phyloP scores from a whole-genome alignment of 2,329 filamentous ascomycete genomes.

The Fusarium sp. region DNA sequence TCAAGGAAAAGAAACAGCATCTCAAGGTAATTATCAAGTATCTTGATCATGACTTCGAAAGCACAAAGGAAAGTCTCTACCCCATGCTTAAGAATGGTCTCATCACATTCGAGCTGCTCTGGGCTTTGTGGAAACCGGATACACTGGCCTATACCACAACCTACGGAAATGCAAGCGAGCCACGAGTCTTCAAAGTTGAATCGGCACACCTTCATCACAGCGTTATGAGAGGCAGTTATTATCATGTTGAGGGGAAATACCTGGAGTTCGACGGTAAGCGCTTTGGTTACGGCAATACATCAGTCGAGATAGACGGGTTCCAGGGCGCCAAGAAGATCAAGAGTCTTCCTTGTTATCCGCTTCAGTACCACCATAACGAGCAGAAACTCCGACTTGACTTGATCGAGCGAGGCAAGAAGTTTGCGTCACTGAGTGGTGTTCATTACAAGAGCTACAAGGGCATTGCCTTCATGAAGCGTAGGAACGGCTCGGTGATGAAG shows the following conservation, averaged over 20 bases:
- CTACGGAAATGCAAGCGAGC: slow-evolving; percentile 80
- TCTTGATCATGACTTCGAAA: slow-evolving; percentile 83
- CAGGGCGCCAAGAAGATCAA: slow-evolving; percentile 86
- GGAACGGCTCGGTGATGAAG: slow-evolving; percentile 71
- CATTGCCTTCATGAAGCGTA: slow-evolving; percentile 86
- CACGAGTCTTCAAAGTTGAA: slow-evolving; percentile 85
- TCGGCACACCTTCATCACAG: slow-evolving; percentile 76
- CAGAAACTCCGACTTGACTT: slow-evolving; percentile 72
- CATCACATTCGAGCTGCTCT: slow-evolving; percentile 89
- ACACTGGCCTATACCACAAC: slow-evolving; percentile 82
- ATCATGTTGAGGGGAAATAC: slow-evolving; percentile 81
- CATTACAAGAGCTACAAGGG: slow-evolving; percentile 87
- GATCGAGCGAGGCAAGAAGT: slow-evolving; percentile 85
- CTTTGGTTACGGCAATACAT: slow-evolving; percentile 80
- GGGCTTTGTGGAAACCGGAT: slow-evolving; percentile 90
- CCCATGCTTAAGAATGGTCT: slow-evolving; percentile 83
- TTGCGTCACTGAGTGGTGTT: slow-evolving; percentile 82
- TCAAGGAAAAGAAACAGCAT: slow-evolving; percentile 69
- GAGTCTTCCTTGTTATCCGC: slow-evolving; percentile 79
- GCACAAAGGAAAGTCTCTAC: slow-evolving; percentile 81
- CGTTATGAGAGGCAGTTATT: slow-evolving; percentile 79
- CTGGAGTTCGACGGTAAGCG: slow-evolving; percentile 90
- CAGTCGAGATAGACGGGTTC: slow-evolving; percentile 78
- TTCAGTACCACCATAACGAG: slow-evolving; percentile 83
- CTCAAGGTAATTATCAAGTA: slow-evolving; percentile 81